Conservation (phyloP, 2,329 filamentous ascomycete species). For the Cladophialophora carrionii region DNA sequence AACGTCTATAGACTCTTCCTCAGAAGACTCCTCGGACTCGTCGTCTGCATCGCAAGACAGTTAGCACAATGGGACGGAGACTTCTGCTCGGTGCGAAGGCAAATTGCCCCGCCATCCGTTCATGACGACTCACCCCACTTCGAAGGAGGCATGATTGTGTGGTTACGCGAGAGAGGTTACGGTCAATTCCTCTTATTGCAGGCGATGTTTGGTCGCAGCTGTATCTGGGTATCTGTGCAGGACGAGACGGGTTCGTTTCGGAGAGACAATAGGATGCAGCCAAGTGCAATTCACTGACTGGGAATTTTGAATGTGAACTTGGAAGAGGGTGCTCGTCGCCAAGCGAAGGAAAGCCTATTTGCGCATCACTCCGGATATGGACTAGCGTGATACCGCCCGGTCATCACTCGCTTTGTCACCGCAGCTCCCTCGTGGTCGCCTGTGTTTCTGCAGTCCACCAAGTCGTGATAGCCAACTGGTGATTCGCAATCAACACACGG, state of each 20-base stretch:
- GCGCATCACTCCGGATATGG: too few relatives aligned
- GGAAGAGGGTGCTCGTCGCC: neutral
- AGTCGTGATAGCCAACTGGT: too few relatives aligned
- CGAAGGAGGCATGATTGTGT: slow-evolving; percentile 50
- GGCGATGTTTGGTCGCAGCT: neutral
- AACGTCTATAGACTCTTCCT: slow-evolving; percentile 36
- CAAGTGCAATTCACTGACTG: neutral
- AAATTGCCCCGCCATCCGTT: slow-evolving; percentile 1
- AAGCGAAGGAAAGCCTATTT: neutral
- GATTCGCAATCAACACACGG: too few relatives aligned
- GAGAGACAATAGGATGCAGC: neutral
- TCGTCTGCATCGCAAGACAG: slow-evolving; percentile 45
- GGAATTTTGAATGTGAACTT: slow-evolving; percentile 4
- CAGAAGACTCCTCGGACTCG: slow-evolving; percentile 52
- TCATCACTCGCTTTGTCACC: too few relatives aligned
- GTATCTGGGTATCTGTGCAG: neutral
- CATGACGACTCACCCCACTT: slow-evolving; percentile 53
- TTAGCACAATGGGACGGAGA: neutral
- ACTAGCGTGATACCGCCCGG: too few relatives aligned
- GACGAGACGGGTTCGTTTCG: neutral
- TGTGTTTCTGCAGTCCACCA: too few relatives aligned
- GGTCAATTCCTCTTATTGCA: neutral
- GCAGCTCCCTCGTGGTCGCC: too few relatives aligned
- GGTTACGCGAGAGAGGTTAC: neutral
- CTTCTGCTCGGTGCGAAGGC: neutral